A percentile compares a stretch with the other conserved stretches of the same genome.
phyloP scores from a whole-genome alignment of 148 eudicot species.

The Camellia granthamiana region DNA sequence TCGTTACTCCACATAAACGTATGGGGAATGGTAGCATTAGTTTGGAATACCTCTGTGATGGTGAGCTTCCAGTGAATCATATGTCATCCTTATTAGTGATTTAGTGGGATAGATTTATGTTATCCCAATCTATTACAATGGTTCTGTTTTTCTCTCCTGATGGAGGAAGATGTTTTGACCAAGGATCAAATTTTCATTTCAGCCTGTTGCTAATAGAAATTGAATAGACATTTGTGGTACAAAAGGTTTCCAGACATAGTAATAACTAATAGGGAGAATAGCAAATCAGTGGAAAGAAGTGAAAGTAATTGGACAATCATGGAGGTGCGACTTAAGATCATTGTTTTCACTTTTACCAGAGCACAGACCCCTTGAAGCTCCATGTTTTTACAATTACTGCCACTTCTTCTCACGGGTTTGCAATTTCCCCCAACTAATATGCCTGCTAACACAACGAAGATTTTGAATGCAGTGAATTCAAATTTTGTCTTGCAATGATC shows the following conservation, averaged over 20 bases:
- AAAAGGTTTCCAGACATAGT: neutral
- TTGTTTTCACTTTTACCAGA: too few species aligned
- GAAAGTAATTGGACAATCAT: too few species aligned
- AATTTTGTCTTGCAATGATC: neutral
- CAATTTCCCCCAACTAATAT: neutral
- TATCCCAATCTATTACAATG: neutral
- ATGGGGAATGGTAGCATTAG: conserved; percentile 80
- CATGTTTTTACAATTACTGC: too few species aligned
- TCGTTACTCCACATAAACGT: conserved; percentile 92
- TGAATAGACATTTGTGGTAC: neutral
- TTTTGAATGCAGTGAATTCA: neutral
- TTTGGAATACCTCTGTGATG: conserved; percentile 73
- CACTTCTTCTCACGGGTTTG: too few species aligned
- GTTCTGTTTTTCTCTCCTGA: neutral
- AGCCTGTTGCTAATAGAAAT: neutral
- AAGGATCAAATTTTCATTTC: too few species aligned
- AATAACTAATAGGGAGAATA: neutral
- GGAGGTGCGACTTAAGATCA: too few species aligned
- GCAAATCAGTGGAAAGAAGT: too few species aligned
- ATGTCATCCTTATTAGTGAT: neutral
- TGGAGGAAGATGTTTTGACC: neutral
- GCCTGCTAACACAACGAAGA: neutral
- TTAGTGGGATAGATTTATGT: neutral
- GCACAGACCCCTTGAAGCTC: too few species aligned
- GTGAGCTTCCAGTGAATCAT: conserved; percentile 40